Percentiles rank a stretch among this genome's conserved stretches.
phyloP scores from a whole-genome alignment of 768 basidiomycete genomes.

The Lyophyllum semitale region DNA sequence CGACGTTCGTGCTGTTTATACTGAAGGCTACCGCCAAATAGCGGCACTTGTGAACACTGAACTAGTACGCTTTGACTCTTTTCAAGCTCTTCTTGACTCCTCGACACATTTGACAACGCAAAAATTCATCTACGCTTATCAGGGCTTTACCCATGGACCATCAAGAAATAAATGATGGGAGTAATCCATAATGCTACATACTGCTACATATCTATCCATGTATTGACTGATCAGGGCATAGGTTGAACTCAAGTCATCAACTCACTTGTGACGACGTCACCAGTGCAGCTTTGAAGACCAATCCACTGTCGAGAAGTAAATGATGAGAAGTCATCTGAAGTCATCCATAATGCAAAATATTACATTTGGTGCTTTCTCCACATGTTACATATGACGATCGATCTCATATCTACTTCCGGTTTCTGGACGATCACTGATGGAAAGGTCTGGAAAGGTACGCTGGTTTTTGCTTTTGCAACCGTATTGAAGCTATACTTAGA shows the following conservation, averaged over 20 bases:
- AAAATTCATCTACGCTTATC: background rate
- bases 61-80: too few relatives aligned
- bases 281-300: background rate
- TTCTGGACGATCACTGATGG: background rate
- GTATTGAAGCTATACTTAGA: background rate
- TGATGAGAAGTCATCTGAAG: too few relatives aligned
- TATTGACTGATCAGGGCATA: background rate
- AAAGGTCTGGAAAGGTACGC: too few relatives aligned
- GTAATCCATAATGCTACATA: background rate
- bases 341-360: too few relatives aligned
- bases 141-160: background rate
- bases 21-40: background rate
- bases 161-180: slow-evolving; percentile 5
- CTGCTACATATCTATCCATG: background rate
- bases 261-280: too few relatives aligned
- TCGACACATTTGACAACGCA: too few relatives aligned
- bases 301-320: too few relatives aligned
- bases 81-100: too few relatives aligned
- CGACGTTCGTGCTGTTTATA: too few relatives aligned
- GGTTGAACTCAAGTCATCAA: background rate
- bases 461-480: too few relatives aligned
- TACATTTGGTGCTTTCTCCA: background rate
- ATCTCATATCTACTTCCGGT: background rate
- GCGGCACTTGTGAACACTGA: too few relatives aligned
- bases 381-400: background rate